Percentiles rank a stretch among this genome's conserved stretches.
These are phyloP conservation scores for Hibiscus tridactylites DNA, from an alignment of 345 rosid genomes.

Conservation along the genomic window DNA sequence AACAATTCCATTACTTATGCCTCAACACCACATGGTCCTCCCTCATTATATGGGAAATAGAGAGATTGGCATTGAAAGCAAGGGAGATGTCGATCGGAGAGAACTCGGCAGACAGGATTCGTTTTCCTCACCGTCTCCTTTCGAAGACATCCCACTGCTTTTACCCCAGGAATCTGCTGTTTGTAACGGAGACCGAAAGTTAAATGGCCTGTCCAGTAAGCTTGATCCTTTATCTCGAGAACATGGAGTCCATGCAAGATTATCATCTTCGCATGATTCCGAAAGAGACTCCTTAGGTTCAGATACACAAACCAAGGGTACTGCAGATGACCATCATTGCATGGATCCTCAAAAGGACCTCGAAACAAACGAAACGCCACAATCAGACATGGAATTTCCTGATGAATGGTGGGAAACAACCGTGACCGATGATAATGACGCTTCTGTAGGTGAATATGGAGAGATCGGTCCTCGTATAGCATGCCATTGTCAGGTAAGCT, in stretches of 20 bases:
- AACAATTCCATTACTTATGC: conserved; percentile 77
- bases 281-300: conserved; percentile 18
- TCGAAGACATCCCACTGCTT: conserved; percentile 74
- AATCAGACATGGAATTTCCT: conserved; percentile 18
- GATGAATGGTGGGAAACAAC: conserved; percentile 37
- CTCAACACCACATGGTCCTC: conserved; percentile 92
- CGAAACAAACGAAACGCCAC: conserved; percentile 7
- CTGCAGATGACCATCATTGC: conserved; percentile 16
- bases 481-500: conserved; percentile 68
- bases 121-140: conserved; percentile 44
- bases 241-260: too few relatives aligned
- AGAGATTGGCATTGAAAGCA: conserved; percentile 41
- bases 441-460: conserved; percentile 20
- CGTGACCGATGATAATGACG: conserved; percentile 22
- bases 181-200: conserved; percentile 16
- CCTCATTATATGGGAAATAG: conserved; percentile 88
- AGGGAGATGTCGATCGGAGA: conserved; percentile 27
- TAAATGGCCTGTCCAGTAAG: neutral
- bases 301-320: conserved; percentile 17
- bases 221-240: too few relatives aligned
- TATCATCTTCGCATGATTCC: conserved; percentile 5
- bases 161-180: conserved; percentile 64
- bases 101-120: conserved; percentile 33
- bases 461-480: conserved; percentile 51
- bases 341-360: conserved; percentile 21